Percentiles rank a stretch among this genome's conserved stretches.
These are phyloP conservation scores for Aureobasidium zeae DNA, from an alignment of 2,329 filamentous ascomycete genomes.

Conservation along the genomic window DNA sequence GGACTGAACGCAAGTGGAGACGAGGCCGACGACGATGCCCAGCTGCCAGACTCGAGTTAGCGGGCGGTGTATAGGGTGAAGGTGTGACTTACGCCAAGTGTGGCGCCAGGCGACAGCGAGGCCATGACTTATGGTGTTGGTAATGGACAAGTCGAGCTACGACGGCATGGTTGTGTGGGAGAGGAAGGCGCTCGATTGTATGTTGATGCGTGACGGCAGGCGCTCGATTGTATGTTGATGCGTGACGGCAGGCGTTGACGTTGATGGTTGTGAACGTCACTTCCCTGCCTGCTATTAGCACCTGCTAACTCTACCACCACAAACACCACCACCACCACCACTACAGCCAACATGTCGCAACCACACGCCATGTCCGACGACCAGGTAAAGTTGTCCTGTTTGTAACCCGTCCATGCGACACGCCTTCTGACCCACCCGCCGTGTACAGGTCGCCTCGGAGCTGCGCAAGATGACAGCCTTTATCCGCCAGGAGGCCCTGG, in stretches of 20 bases:
- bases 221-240: neutral
- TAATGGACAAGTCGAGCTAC: too few species aligned
- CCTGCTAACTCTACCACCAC: neutral
- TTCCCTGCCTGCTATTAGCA: neutral
- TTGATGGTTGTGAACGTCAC: slow-evolving; percentile 1
- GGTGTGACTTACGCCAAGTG: slow-evolving; percentile 16
- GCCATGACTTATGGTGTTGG: slow-evolving; percentile 16
- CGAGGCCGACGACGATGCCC: slow-evolving; percentile 82
- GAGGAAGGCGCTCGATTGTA: neutral
- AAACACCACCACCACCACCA: neutral
- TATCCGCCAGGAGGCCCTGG: slow-evolving; percentile 95
- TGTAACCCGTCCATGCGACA: neutral
- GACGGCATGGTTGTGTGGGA: neutral
- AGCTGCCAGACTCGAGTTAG: slow-evolving; percentile 34
- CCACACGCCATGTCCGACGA: slow-evolving; percentile 93
- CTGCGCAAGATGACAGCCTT: slow-evolving; percentile 99
- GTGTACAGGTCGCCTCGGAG: slow-evolving; percentile 77
- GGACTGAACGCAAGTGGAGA: slow-evolving; percentile 92
- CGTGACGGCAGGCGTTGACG: neutral
- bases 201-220: neutral
- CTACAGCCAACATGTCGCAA: slow-evolving; percentile 68
- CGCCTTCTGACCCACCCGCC: slow-evolving; percentile 20
- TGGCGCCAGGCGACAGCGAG: slow-evolving; percentile 18
- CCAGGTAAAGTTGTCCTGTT: slow-evolving; percentile 53
- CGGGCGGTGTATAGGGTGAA: neutral